Evolutionary conservation across 1,139 yeast species (phyloP).

Genomic region (Kodamaea sp.): DNA sequence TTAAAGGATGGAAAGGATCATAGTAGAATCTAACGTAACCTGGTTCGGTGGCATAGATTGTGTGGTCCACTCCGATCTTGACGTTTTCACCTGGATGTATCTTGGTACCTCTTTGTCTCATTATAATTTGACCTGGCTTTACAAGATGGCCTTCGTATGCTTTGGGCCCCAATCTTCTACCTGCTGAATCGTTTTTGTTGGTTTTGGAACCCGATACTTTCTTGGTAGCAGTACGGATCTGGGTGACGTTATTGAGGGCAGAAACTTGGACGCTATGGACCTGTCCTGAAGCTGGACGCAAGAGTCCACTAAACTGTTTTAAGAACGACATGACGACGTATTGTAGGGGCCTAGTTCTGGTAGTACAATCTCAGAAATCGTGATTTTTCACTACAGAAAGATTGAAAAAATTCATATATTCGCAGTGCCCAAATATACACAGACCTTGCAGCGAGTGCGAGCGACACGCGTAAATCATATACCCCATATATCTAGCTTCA

Average conservation of each 20-base stretch:
- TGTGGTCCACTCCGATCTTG: conserved; percentile 91
- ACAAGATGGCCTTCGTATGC: conserved; percentile 69
- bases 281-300: conserved; percentile 6
- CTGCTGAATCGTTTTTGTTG: conserved; percentile 91
- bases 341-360: no score
- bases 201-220: conserved; percentile 93
- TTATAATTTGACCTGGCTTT: conserved; percentile 82
- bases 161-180: conserved; percentile 92
- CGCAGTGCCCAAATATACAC: conserved; percentile 9
- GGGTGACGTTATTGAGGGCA: conserved; percentile 25
- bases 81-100: conserved; percentile 94
- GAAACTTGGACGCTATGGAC: conserved; percentile 16
- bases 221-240: conserved; percentile 88
- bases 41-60: conserved; percentile 87
- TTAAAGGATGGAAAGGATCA: conserved; percentile 96
- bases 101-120: conserved; percentile 96
- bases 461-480: no score
- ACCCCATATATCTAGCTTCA: no score
- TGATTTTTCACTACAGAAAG: conserved; percentile 3
- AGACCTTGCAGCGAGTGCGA: no score
- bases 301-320: conserved; percentile 6
- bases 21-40: conserved; percentile 88
- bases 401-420: conserved; percentile 7
- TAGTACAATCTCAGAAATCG: neutral
- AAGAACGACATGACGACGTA: conserved; percentile 8